A percentile compares a stretch with the other conserved stretches of the same genome.
Evolutionary conservation across 768 basidiomycete species (phyloP).

Genomic region (Termitomyces eurrhizus): DNA sequence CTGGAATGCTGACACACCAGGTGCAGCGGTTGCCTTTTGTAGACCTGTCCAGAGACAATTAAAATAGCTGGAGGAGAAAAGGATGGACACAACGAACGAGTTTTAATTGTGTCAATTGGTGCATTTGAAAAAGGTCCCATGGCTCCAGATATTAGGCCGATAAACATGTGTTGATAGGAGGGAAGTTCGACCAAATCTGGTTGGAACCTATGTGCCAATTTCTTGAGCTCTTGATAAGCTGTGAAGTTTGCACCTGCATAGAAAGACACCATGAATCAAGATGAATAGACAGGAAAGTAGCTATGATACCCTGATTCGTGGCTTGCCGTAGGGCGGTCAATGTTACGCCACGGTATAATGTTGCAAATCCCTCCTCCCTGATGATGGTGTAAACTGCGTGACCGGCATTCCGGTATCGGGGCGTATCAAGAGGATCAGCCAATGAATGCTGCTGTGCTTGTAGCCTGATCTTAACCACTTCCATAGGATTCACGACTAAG

Average conservation of each 20-base stretch:
- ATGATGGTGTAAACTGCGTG: slow-evolving; percentile 96
- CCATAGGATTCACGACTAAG: slow-evolving; percentile 96
- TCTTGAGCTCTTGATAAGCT: slow-evolving; percentile 96
- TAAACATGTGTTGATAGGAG: slow-evolving; percentile 92
- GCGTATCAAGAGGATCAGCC: slow-evolving; percentile 90
- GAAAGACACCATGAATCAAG: background rate
- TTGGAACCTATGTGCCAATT: slow-evolving; percentile 70
- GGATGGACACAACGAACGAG: slow-evolving; percentile 51
- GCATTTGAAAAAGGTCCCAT: slow-evolving; percentile 99
- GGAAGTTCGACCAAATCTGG: slow-evolving; percentile 80
- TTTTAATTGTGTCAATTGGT: slow-evolving; percentile 93
- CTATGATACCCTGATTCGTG: slow-evolving; percentile 81
- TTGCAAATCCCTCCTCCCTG: slow-evolving; percentile 80
- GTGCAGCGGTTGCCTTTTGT: slow-evolving; percentile 74
- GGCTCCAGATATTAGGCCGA: slow-evolving; percentile 94
- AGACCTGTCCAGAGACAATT: slow-evolving; percentile 52
- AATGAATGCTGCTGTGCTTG: slow-evolving; percentile 98
- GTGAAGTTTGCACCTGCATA: slow-evolving; percentile 91
- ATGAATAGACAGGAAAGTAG: background rate
- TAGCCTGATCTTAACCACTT: slow-evolving; percentile 96
- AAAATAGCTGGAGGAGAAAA: background rate
- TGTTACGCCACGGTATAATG: slow-evolving; percentile 90
- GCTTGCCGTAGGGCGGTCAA: slow-evolving; percentile 94
- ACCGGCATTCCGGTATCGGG: slow-evolving; percentile 93
- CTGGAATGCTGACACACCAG: slow-evolving; percentile 74